Percentiles rank a stretch among this genome's conserved stretches.
phyloP scores from a whole-genome alignment of 1,284 basidiomycete species.

The Austropuccinia psidii region DNA sequence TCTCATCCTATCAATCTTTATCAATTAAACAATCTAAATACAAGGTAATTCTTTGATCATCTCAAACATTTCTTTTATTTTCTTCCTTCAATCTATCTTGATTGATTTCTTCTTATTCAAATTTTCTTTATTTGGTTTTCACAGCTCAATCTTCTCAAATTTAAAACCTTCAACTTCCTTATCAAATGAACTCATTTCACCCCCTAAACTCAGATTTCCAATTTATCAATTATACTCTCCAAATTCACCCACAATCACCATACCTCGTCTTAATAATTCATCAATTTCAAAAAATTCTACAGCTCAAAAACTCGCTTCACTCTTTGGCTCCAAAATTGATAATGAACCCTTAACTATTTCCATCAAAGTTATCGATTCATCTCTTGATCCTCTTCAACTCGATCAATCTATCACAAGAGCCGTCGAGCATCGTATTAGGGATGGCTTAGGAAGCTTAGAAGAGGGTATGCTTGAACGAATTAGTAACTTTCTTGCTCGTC shows the following conservation, averaged over 20 bases:
- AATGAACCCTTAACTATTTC: constrained; percentile 3
- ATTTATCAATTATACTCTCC: constrained; percentile 12
- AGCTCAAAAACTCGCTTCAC: constrained; percentile 33
- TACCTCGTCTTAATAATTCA: not conserved
- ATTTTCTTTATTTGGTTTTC: not conserved
- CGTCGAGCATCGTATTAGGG: constrained; percentile 9
- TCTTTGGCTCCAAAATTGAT: constrained; percentile 10
- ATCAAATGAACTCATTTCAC: constrained; percentile 23
- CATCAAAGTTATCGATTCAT: not conserved
- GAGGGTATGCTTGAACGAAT: constrained; percentile 8
- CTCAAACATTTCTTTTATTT: not conserved
- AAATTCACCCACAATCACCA: not conserved
- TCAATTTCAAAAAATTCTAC: not conserved
- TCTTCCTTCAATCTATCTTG: not conserved
- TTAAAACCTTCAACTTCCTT: constrained; percentile 28
- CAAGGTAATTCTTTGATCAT: not conserved
- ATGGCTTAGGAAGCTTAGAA: constrained; percentile 23
- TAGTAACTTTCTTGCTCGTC: not conserved
- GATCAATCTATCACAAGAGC: constrained; percentile 15
- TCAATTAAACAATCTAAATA: not conserved
- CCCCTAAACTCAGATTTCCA: constrained; percentile 5
- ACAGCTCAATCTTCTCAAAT: not conserved
- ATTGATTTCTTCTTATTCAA: not conserved
- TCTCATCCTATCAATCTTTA: not conserved
- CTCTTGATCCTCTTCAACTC: not conserved